These are phyloP conservation scores for Cystofilobasidium macerans DNA, from an alignment of 768 basidiomycete genomes.

Conservation along the genomic window DNA sequence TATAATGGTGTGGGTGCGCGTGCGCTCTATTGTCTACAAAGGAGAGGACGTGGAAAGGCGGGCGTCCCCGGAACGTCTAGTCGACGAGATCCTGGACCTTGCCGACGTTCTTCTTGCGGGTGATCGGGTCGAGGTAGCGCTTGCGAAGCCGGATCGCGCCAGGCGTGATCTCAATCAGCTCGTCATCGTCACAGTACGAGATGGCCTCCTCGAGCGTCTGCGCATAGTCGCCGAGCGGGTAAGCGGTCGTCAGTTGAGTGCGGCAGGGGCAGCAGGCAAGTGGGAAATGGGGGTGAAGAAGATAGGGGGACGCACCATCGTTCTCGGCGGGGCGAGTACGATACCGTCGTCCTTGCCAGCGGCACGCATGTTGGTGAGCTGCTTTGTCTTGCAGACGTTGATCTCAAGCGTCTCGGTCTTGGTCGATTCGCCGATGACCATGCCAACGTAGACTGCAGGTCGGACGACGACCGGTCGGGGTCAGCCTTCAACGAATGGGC, in stretches of 20 bases:
- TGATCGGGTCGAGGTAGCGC: constrained; percentile 2
- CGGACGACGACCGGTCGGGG: background rate
- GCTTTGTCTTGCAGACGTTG: constrained; percentile 25
- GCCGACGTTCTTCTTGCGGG: constrained; percentile 3
- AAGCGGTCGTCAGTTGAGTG: no score
- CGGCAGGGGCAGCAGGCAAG: background rate
- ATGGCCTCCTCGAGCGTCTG: constrained; percentile 25
- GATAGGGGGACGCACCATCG: constrained; percentile 7
- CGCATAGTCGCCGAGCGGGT: background rate
- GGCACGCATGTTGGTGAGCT: constrained; percentile 24
- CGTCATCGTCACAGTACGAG: constrained; percentile 25
- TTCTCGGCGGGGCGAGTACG: constrained; percentile 6
- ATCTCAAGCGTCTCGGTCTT: constrained; percentile 20
- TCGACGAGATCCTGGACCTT: background rate
- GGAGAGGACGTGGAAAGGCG: no score
- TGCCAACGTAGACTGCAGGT: constrained; percentile 21
- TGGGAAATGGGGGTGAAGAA: background rate
- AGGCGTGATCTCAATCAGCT: constrained; percentile 27
- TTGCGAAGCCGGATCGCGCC: constrained; percentile 15
- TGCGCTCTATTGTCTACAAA: no score
- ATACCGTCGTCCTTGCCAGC: constrained; percentile 23
- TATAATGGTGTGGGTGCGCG: background rate
- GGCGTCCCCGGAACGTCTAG: background rate
- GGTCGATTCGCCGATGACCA: constrained; percentile 22
- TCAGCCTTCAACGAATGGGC: background rate